A percentile compares a stretch with the other conserved stretches of the same genome.
Conservation (phyloP, 1,284 basidiomycete species). For the Austroboletus novae-zelandiae region DNA sequence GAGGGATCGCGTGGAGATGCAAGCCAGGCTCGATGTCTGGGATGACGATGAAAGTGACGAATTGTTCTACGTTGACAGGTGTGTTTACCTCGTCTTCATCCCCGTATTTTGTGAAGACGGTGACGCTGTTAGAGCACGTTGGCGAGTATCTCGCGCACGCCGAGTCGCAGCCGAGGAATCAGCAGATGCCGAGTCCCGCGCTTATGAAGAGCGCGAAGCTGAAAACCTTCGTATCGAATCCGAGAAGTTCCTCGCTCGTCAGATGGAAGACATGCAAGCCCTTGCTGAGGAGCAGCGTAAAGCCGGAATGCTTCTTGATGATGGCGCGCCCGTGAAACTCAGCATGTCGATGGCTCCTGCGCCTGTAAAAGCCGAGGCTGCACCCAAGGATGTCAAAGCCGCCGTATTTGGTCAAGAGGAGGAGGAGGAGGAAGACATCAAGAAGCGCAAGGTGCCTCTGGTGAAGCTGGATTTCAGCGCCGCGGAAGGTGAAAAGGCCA, state of each 20-base stretch:
- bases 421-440: constrained; percentile 78
- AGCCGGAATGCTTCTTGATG: constrained; percentile 85
- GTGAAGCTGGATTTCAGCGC: constrained; percentile 85
- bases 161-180: constrained; percentile 72
- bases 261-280: constrained; percentile 90
- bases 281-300: constrained; percentile 85
- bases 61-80: constrained; percentile 83
- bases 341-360: constrained; percentile 64
- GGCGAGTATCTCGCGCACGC: constrained; percentile 69
- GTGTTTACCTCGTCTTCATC: constrained; percentile 13
- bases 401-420: constrained; percentile 73
- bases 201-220: constrained; percentile 79
- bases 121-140: constrained; percentile 51
- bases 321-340: constrained; percentile 83
- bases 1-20: constrained; percentile 68
- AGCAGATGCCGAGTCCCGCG: constrained; percentile 78
- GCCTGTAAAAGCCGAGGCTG: constrained; percentile 45
- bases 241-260: constrained; percentile 82
- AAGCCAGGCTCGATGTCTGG: constrained; percentile 74
- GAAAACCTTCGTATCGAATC: constrained; percentile 83
- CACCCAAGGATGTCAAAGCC: constrained; percentile 48
- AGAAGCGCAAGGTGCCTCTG: constrained; percentile 76
- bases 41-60: constrained; percentile 91
- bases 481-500: constrained; percentile 74
- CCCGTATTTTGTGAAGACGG: background rate